These are phyloP conservation scores for Aspergillus biplanus DNA, from an alignment of 495 filamentous ascomycete genomes.

Conservation along the genomic window DNA sequence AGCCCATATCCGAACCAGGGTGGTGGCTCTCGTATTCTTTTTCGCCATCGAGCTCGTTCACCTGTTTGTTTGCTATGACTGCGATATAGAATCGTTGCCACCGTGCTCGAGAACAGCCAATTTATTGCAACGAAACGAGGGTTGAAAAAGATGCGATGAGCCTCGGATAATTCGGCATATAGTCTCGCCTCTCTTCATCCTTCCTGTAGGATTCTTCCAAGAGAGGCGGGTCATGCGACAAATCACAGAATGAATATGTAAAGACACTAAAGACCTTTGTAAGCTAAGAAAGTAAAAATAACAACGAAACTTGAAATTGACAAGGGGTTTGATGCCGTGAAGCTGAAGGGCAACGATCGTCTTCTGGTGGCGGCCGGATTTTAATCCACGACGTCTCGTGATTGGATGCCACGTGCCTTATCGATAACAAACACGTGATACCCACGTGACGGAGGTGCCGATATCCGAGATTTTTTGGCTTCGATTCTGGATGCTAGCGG, in stretches of 20 bases:
- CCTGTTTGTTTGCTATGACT: background rate
- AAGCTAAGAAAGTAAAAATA: background rate
- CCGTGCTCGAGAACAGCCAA: background rate
- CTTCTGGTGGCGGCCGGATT: background rate
- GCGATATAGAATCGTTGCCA: background rate
- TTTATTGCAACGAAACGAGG: background rate
- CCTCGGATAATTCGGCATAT: background rate
- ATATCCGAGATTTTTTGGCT: conserved; percentile 13
- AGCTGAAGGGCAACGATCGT: background rate
- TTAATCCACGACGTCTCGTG: background rate
- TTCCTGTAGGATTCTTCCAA: too few relatives aligned
- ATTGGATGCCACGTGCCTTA: conserved; percentile 1
- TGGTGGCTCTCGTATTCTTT: background rate
- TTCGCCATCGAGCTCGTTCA: background rate
- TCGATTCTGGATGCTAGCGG: background rate
- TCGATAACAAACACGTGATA: conserved; percentile 13
- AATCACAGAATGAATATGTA: too few relatives aligned
- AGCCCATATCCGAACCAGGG: background rate
- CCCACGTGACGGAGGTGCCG: conserved; percentile 9
- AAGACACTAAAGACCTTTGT: too few relatives aligned
- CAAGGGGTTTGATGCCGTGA: background rate
- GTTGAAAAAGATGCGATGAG: too few relatives aligned
- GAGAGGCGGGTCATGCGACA: too few relatives aligned
- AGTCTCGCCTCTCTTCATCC: background rate
- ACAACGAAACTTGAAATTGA: background rate